Conservation (phyloP, 768 basidiomycete species). For the Russula virescens region DNA sequence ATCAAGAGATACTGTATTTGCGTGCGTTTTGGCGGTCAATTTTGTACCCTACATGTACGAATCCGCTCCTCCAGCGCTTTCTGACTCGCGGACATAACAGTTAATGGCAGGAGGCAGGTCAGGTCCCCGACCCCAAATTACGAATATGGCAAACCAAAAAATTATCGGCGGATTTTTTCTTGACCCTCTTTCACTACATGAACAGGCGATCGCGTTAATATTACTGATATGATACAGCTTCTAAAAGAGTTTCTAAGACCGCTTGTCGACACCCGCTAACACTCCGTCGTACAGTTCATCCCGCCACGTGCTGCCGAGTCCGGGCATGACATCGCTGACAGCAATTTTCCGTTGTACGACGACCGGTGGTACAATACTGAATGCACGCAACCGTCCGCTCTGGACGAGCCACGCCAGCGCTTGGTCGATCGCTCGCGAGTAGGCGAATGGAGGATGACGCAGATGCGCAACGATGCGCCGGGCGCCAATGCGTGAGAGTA, state of each 20-base stretch:
- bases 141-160: too few relatives aligned
- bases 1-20: background rate
- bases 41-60: too few relatives aligned
- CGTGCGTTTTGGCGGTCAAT: background rate
- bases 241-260: background rate
- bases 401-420: constrained; percentile 63
- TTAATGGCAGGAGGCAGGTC: too few relatives aligned
- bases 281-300: constrained; percentile 46
- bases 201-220: too few relatives aligned
- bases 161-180: background rate
- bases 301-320: constrained; percentile 52
- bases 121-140: too few relatives aligned
- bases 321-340: constrained; percentile 48
- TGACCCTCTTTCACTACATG: background rate
- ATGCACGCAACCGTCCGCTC: constrained; percentile 50
- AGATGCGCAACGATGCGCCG: constrained; percentile 55
- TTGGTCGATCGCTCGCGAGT: constrained; percentile 72
- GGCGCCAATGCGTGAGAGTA: constrained; percentile 53
- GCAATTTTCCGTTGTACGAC: constrained; percentile 58
- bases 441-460: constrained; percentile 61
- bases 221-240: too few relatives aligned
- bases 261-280: constrained; percentile 26
- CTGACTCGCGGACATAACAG: too few relatives aligned
- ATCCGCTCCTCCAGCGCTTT: too few relatives aligned
- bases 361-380: constrained; percentile 62